Evolutionary conservation across 805 yeast species (phyloP), one percentile per base, ranked within the genome.

Genomic region (Wickerhamiella sergipiensis): DNA sequence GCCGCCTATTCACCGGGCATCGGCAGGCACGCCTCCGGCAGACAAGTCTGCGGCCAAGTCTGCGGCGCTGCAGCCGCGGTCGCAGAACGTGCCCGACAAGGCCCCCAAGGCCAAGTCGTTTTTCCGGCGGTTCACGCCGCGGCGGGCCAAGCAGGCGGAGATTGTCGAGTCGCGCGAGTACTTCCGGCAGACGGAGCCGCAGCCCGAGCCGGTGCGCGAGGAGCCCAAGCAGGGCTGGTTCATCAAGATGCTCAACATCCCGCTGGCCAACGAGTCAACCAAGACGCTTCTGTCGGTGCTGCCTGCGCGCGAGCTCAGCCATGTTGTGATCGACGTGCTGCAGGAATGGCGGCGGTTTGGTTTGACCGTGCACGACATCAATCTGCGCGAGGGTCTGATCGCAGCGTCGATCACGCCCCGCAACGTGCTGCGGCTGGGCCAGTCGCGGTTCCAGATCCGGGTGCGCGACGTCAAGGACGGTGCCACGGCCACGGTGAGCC

Each of bases 321-420:
- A 57, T n/a, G 57, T 60, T 12, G 52, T 68, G 18, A 54, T 62
- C 13, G 64, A 59, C 43, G 55, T 65, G 9, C 55, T 68, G 29
- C 57, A 57, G 39, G 66, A 61, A 21, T 69, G 73, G 72, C 54
- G 60, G 48, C 59, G 62, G 50, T 66, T 66, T 42, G 73, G 73
- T 3, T 61, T 69, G 45, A 53, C 65, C 12, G 52, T 60, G 29
- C 53, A 64, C 43, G 51, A 49, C 13, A 62, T 59, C 48, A 64
- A 64, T 26, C 49, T 57, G 13, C 50, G 56, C 15, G 52, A 55
- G 38, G 58, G 60, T 29, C 57, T 60, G 17, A 62, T 68, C 18
- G 52, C 55, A 9, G 70, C 67, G 10, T 54, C 59, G 2, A 61
- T 69, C 36, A 57, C 62, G 24, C 59, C 67, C 17, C 57, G 58